phyloP scores from a whole-genome alignment of 352 stramenopile species.

The Paralagenidium karlingii region DNA sequence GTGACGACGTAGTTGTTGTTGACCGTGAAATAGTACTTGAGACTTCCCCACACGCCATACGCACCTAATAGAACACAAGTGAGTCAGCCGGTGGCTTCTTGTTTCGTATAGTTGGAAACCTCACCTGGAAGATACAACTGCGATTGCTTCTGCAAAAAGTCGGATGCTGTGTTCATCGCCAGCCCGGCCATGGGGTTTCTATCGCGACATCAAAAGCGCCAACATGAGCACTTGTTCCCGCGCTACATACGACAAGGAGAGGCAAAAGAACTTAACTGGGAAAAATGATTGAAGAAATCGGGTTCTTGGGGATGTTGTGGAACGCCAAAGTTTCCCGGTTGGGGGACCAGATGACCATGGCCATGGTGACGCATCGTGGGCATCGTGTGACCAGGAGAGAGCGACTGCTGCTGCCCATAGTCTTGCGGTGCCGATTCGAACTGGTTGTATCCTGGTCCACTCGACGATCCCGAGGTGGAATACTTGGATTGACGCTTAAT shows the following conservation, averaged over 20 bases:
- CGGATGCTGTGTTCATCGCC: slow-evolving; percentile 73
- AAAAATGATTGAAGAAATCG: slow-evolving; percentile 73
- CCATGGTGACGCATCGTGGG: background rate
- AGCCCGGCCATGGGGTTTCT: slow-evolving; percentile 80
- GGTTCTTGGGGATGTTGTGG: background rate
- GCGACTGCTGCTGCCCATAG: background rate
- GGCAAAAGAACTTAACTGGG: slow-evolving; percentile 18
- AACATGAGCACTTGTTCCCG: slow-evolving; percentile 1
- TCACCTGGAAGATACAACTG: slow-evolving; percentile 58
- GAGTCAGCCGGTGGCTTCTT: background rate
- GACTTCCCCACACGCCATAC: slow-evolving; percentile 61
- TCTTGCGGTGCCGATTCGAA: background rate
- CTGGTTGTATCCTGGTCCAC: background rate
- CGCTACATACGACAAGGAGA: background rate
- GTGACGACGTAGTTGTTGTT: slow-evolving; percentile 86
- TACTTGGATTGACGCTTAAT: too few species aligned
- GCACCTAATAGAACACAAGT: too few species aligned
- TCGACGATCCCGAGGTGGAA: background rate
- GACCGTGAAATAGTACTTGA: slow-evolving; percentile 86
- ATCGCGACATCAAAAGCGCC: slow-evolving; percentile 1
- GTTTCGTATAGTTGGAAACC: background rate
- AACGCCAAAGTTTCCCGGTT: slow-evolving; percentile 1
- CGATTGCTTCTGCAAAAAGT: slow-evolving; percentile 75
- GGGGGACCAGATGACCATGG: background rate
- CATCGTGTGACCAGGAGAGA: background rate